Evolutionary conservation across 1,139 yeast genomes (phyloP).

Genomic region (Saccharomyces hybrid): DNA sequence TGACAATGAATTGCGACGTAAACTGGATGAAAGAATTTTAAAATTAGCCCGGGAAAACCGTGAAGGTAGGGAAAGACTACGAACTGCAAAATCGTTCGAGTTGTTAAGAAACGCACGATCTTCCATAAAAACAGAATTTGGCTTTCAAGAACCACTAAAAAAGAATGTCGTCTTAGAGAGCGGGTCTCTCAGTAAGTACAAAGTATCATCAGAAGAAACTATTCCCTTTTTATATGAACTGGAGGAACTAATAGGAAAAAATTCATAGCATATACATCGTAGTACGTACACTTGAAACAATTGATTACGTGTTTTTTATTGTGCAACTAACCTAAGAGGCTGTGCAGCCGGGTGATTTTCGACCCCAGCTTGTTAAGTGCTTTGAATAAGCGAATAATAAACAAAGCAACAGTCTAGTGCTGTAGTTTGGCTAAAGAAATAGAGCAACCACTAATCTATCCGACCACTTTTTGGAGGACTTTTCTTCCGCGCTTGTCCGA

Average conservation of each 20-base stretch:
- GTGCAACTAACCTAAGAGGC: neutral
- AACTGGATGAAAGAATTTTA: slow-evolving; percentile 24
- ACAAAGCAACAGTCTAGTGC: neutral
- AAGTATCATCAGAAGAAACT: slow-evolving; percentile 13
- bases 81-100: slow-evolving; percentile 29
- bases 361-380: neutral
- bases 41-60: slow-evolving; percentile 27
- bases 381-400: neutral
- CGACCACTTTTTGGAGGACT: neutral
- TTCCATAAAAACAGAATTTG: slow-evolving; percentile 1
- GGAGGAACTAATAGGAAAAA: slow-evolving; percentile 8
- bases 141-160: neutral
- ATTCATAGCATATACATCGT: neutral
- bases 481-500: neutral
- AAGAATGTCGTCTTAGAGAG: neutral
- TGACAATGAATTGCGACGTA: slow-evolving; percentile 26
- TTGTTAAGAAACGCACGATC: slow-evolving; percentile 15
- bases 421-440: neutral
- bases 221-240: slow-evolving; percentile 14
- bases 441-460: neutral
- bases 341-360: slow-evolving; percentile 1
- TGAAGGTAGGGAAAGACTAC: slow-evolving; percentile 18
- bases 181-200: neutral
- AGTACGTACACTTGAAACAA: neutral
- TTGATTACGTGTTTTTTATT: neutral